A percentile compares a stretch with the other conserved stretches of the same genome.
Evolutionary conservation across 2,329 filamentous ascomycete genomes (phyloP).

Genomic region (Apiospora marii): DNA sequence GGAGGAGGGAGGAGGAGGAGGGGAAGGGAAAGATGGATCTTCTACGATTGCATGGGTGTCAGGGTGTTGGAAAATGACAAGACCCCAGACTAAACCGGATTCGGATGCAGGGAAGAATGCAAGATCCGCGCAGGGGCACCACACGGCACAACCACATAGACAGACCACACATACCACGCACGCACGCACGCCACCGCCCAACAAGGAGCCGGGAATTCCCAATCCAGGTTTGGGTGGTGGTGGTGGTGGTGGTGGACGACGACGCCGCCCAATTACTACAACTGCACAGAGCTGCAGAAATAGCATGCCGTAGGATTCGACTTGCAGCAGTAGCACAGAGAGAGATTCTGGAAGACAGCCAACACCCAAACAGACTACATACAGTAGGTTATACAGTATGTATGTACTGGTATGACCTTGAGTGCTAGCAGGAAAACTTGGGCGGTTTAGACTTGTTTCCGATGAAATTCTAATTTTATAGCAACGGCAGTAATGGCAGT

Average conservation of each 20-base stretch:
- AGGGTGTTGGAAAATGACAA: neutral
- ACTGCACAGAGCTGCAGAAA: neutral
- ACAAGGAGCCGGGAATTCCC: conserved; percentile 11
- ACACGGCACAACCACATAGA: neutral
- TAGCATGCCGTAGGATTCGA: neutral
- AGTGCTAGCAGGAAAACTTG: neutral
- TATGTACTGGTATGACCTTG: neutral
- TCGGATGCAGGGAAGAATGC: conserved; percentile 6
- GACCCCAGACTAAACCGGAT: neutral
- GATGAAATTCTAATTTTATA: conserved; percentile 17
- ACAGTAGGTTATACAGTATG: conserved; percentile 9
- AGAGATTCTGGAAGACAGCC: neutral
- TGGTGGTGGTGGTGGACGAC: neutral
- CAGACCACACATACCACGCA: neutral
- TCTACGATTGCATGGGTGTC: neutral
- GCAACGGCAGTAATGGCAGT: conserved; percentile 8
- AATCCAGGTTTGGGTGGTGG: neutral
- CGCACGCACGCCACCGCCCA: neutral
- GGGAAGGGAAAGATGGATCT: neutral
- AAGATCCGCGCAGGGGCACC: conserved; percentile 19
- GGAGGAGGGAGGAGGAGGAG: no score
- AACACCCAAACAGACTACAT: neutral
- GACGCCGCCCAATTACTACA: neutral
- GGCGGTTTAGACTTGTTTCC: conserved; percentile 11
- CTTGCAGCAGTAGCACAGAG: neutral